phyloP scores from a whole-genome alignment of 2,329 filamentous ascomycete genomes.

The Diaporthe destruens region DNA sequence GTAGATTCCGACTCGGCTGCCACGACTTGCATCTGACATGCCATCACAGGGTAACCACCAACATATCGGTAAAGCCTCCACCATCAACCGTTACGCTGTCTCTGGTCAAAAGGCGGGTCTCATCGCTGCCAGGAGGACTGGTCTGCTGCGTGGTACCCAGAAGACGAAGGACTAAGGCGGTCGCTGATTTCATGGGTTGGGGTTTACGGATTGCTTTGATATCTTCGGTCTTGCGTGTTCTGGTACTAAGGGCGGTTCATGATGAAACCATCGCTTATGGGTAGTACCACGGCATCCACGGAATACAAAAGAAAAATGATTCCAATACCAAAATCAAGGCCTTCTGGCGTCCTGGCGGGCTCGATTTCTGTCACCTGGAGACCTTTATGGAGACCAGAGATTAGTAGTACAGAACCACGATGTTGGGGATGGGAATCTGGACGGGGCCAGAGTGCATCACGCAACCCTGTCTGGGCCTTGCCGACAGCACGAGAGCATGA shows the following conservation, averaged over 20 bases:
- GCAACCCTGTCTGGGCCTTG: conserved; percentile 31
- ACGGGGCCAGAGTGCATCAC: conserved; percentile 25
- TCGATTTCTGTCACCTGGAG: not conserved
- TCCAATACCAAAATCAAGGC: conserved; percentile 46
- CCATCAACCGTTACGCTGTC: conserved; percentile 97
- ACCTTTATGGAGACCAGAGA: not conserved
- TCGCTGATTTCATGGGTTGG: conserved; percentile 73
- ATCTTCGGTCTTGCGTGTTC: conserved; percentile 59
- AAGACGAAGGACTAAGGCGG: conserved; percentile 95
- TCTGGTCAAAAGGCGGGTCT: conserved; percentile 99
- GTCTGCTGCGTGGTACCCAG: conserved; percentile 99
- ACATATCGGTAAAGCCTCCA: conserved; percentile 99
- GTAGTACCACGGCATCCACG: conserved; percentile 57
- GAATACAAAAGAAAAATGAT: conserved; percentile 56
- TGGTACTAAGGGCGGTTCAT: conserved; percentile 48
- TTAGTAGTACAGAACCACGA: not conserved
- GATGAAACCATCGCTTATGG: conserved; percentile 42
- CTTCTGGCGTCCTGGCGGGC: conserved; percentile 10
- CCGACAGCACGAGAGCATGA: conserved; percentile 37
- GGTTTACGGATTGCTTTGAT: conserved; percentile 72
- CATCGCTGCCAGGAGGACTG: conserved; percentile 98
- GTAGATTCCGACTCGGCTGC: conserved; percentile 50
- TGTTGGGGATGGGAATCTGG: conserved; percentile 27
- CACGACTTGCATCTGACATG: conserved; percentile 56
- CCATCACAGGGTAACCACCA: conserved; percentile 91